phyloP scores from a whole-genome alignment of 1,284 basidiomycete genomes.

The Trichosporon faecale region DNA sequence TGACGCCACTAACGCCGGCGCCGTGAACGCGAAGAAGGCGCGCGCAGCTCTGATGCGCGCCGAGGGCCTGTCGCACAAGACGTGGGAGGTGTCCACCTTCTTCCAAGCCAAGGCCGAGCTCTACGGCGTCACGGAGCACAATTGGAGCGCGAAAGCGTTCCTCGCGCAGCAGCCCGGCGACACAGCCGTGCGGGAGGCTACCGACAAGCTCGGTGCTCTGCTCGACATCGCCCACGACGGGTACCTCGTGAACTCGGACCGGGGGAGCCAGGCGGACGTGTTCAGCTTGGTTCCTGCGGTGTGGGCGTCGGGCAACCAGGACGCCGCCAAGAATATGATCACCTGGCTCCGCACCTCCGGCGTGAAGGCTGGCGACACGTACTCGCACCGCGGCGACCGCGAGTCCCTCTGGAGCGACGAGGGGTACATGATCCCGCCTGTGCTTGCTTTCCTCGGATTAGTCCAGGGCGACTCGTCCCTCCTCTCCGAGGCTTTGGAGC shows the following conservation, averaged over 20 bases:
- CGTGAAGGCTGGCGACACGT: not conserved
- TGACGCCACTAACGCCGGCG: not conserved
- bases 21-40: not conserved
- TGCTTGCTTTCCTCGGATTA: conserved; percentile 59
- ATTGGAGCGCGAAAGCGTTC: not conserved
- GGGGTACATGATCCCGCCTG: conserved; percentile 64
- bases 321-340: not conserved
- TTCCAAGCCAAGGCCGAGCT: conserved; percentile 2
- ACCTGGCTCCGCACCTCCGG: not conserved
- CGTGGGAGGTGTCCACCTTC: not conserved
- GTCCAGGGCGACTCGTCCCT: conserved; percentile 54
- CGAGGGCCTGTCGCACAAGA: not conserved
- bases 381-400: conserved; percentile 35
- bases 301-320: not conserved
- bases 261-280: not conserved
- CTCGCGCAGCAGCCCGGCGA: not conserved
- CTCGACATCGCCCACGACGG: not conserved
- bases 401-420: conserved; percentile 58
- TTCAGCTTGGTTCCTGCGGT: not conserved
- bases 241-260: not conserved
- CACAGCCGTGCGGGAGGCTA: not conserved
- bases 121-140: not conserved
- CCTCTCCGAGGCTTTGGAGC: conserved; percentile 55
- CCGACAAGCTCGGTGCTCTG: not conserved
- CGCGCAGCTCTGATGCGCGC: not conserved